Conservation (phyloP, 2,329 filamentous ascomycete species). For the Pseudogymnoascus sp. region DNA sequence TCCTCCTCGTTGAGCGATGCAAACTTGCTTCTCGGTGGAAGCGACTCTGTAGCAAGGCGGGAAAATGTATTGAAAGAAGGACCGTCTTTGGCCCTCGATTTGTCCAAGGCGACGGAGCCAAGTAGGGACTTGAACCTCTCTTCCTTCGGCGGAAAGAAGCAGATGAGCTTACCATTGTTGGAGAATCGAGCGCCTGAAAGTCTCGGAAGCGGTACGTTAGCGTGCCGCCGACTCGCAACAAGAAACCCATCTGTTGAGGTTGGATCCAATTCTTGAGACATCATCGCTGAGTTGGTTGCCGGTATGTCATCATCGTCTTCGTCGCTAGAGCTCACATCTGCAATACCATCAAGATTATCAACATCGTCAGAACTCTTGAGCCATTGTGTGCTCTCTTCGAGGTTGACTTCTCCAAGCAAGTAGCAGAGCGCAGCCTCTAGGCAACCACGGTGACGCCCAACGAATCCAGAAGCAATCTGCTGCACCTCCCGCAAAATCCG, state of each 20-base stretch:
- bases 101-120: conserved; percentile 38
- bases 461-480: conserved; percentile 47
- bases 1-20: conserved; percentile 28
- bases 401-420: conserved; percentile 53
- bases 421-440: conserved; percentile 56
- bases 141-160: conserved; percentile 63
- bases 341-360: conserved; percentile 45
- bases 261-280: conserved; percentile 54
- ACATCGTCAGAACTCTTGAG: conserved; percentile 57
- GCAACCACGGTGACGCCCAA: conserved; percentile 52
- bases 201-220: conserved; percentile 48
- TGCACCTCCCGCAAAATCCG: conserved; percentile 49
- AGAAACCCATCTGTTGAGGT: conserved; percentile 47
- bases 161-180: conserved; percentile 54
- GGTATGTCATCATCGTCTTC: conserved; percentile 55
- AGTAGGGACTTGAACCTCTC: conserved; percentile 43
- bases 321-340: conserved; percentile 76
- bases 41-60: conserved; percentile 43
- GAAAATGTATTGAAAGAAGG: conserved; percentile 58
- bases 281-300: conserved; percentile 37
- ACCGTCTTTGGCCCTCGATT: conserved; percentile 38
- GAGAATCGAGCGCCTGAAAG: conserved; percentile 55
- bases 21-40: conserved; percentile 36
- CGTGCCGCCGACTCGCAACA: conserved; percentile 41
- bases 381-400: conserved; percentile 52